phyloP scores from a whole-genome alignment of 352 stramenopile species.

The Phytophthora ohioensis region DNA sequence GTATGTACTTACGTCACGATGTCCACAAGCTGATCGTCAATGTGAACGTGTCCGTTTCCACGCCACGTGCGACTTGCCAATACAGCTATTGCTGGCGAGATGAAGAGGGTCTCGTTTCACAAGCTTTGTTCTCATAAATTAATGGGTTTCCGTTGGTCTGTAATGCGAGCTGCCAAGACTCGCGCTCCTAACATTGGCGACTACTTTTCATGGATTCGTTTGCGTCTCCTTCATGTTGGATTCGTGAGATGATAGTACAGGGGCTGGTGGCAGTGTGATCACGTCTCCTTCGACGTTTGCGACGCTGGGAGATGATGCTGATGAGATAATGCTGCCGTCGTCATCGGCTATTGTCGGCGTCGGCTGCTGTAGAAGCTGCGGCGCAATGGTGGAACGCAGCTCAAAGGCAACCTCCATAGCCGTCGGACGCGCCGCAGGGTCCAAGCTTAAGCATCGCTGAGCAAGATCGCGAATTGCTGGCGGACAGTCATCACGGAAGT shows the following conservation, averaged over 20 bases:
- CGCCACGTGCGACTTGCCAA: neutral
- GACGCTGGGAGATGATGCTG: constrained; percentile 8
- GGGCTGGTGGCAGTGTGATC: neutral
- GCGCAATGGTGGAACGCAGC: constrained; percentile 62
- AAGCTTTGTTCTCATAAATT: constrained; percentile 44
- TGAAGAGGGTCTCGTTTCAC: constrained; percentile 10
- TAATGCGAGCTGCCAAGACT: constrained; percentile 18
- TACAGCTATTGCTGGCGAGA: constrained; percentile 25
- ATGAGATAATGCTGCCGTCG: constrained; percentile 25
- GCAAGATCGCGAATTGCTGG: constrained; percentile 61
- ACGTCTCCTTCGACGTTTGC: constrained; percentile 8
- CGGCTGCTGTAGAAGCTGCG: constrained; percentile 45
- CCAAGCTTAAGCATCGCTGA: constrained; percentile 66
- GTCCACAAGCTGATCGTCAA: constrained; percentile 13
- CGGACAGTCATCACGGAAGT: constrained; percentile 74
- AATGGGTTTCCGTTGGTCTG: constrained; percentile 29
- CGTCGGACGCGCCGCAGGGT: constrained; percentile 66
- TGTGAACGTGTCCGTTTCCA: constrained; percentile 24
- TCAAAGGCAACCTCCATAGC: constrained; percentile 77
- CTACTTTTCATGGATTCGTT: constrained; percentile 34
- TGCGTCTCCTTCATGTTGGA: constrained; percentile 23
- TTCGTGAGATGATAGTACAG: constrained; percentile 2
- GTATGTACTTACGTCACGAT: neutral
- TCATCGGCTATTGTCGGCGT: constrained; percentile 20
- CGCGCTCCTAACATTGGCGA: constrained; percentile 20